phyloP scores from a whole-genome alignment of 768 basidiomycete species.

The Steccherinum ochraceum region DNA sequence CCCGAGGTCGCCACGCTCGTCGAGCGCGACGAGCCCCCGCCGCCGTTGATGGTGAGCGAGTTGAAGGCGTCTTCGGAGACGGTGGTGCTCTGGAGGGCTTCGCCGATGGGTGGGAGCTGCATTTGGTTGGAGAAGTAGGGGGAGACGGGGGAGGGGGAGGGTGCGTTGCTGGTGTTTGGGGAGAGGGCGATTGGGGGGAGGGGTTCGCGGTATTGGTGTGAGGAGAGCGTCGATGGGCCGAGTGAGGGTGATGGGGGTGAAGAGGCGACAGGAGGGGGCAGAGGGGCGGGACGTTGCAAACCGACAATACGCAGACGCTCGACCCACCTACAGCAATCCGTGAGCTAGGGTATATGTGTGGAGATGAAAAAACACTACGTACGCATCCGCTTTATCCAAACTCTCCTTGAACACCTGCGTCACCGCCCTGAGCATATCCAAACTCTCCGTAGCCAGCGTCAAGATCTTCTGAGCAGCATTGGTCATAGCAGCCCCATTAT shows the following conservation, averaged over 20 bases:
- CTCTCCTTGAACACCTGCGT: constrained; percentile 86
- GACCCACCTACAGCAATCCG: constrained; percentile 58
- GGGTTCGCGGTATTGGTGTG: constrained; percentile 8
- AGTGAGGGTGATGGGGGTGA: not conserved
- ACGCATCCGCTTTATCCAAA: constrained; percentile 83
- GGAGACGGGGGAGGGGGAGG: constrained; percentile 11
- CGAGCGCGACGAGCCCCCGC: not conserved
- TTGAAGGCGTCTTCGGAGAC: not conserved
- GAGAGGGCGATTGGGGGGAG: constrained; percentile 11
- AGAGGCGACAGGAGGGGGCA: constrained; percentile 4
- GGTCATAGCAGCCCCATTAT: constrained; percentile 50
- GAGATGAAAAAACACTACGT: constrained; percentile 26
- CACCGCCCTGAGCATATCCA: constrained; percentile 89
- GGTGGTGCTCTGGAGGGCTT: constrained; percentile 6
- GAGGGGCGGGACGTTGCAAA: constrained; percentile 44
- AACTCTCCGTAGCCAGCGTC: constrained; percentile 80
- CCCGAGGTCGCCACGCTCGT: not conserved
- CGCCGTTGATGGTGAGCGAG: not conserved
- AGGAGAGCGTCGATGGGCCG: not conserved
- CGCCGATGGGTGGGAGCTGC: constrained; percentile 13
- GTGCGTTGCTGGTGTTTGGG: constrained; percentile 10
- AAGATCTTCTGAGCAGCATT: constrained; percentile 77
- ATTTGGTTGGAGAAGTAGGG: constrained; percentile 5
- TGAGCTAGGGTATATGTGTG: not conserved
- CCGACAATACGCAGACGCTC: constrained; percentile 75